Conservation (phyloP, 2,329 filamentous ascomycete species). For the Aspergillus ochraceoroseus region DNA sequence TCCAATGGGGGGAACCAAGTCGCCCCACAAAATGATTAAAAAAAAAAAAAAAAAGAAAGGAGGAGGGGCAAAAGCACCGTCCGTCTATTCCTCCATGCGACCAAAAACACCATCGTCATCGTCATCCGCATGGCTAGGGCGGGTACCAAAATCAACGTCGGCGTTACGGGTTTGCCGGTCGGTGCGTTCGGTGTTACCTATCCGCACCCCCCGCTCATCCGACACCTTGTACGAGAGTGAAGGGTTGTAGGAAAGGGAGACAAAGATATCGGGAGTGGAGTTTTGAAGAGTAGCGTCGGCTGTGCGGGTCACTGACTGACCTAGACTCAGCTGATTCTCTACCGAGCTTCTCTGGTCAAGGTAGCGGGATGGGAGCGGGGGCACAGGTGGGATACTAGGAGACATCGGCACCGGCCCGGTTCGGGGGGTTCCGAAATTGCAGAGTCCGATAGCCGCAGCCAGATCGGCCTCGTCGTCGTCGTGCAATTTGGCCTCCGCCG, state of each 20-base stretch:
- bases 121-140: constrained; percentile 65
- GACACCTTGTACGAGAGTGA: constrained; percentile 48
- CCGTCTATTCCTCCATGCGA: constrained; percentile 80
- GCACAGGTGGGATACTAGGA: constrained; percentile 77
- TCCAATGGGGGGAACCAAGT: constrained; percentile 6
- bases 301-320: constrained; percentile 43
- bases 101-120: constrained; percentile 96
- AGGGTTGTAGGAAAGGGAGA: constrained; percentile 42
- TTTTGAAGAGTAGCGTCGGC: constrained; percentile 32
- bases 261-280: constrained; percentile 40
- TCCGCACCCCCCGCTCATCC: constrained; percentile 60
- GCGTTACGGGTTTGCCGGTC: constrained; percentile 35
- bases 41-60: background rate
- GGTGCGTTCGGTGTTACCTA: constrained; percentile 55
- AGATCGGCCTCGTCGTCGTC: constrained; percentile 82
- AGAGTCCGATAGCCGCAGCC: constrained; percentile 81
- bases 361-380: constrained; percentile 76
- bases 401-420: constrained; percentile 59
- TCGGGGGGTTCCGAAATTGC: constrained; percentile 80
- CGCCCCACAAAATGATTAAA: constrained; percentile 3
- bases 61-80: background rate
- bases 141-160: constrained; percentile 35
- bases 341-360: constrained; percentile 57
- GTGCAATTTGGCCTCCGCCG: constrained; percentile 68
- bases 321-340: constrained; percentile 47